Base-by-base conservation (phyloP, 2,329 filamentous ascomycete species). In the Leptoxyphium fumago region DNA sequence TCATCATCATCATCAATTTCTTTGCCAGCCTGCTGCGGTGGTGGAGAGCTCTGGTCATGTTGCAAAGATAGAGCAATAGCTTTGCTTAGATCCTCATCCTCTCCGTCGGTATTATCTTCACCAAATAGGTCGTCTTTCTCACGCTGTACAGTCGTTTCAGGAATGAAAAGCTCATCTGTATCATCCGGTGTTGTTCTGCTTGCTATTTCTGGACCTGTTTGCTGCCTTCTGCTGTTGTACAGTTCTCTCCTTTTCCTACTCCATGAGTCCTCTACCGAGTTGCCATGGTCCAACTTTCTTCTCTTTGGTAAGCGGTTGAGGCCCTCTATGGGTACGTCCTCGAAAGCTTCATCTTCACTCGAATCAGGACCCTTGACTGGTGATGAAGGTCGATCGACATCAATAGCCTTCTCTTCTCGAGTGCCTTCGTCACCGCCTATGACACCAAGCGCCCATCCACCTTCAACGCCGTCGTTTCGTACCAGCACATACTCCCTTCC, bases 401-500 rank as follows among this genome's bases (percentile, higher is more conserved):
- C 87, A 47, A 98, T 96, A 0, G 91, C 89, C 59, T 87, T 94
- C 49, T 88, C 81, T 26, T 78, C 77, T 49, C 84, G 75, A 2
- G 85, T 87, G 38, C 80, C 74, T 42, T 91, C 77, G 50, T 84
- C 93, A 48, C 82, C 87, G 5, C 32, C 32, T 17, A 98, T 88
- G 21, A 98, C 91, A 43, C 91, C 91, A 5, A 98, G 67, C 0
- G 89, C 89, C 87, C 88, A 98, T 5, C 91, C 91, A 39, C 91
- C 91, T 60, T 96, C 89, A 1, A 86, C 87, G 0, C 87, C 85
- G 39, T 93, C 86, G 54, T 96, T 96, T 64, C 91, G 94, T 34
- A 98, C 88, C 3, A 98, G 69, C 10, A 98, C 88, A 56, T 98
- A 98, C 61, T 98, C 91, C 55, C 85, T 80, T 11, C 86, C 84